Evolutionary conservation across 108 stramenopile genomes (phyloP), one percentile per base, ranked within the genome.

Genomic region (Schizochytrium sp.): DNA sequence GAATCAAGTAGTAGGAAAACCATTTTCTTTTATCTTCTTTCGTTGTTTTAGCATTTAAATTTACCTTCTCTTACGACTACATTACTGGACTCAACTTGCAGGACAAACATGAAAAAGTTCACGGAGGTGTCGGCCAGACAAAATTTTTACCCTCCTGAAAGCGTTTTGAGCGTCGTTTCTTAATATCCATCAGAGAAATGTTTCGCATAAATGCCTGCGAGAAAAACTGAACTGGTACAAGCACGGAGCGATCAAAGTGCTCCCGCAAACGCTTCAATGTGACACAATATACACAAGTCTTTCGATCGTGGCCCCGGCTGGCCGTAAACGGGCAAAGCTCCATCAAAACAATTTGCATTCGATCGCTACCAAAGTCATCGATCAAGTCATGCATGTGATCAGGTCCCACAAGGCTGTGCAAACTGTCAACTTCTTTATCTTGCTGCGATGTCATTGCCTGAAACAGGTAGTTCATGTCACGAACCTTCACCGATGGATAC

Each of bases 381-480:
- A 69, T 10, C 12, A 69, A 44, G 64, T 69, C 64, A 5, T 44
- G 64, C 64, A 44, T 15, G 42, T 3, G 64, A 8, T 38, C 64
- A 7, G 40, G 64, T 44, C 42, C 42, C 42, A 69, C 64, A 0
- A 69, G 64, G 5, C 44, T 44, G 64, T 69, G 64, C 12, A 69
- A 44, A 8, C 42, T 13, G 19, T 69, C 64, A 8, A 44, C 64
- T 15, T 69, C 7, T 44, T 69, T 28, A 28, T 28, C 28, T 28
- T 28, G 28, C 28, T 28, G 28, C 28, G 28, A 44, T 44, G 64
- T 1, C 19, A 69, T 10, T 13, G 10, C 5, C 28, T 38, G 1
- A 44, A 44, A 44, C 64, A 69, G 64, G 44, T 69, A 69, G 28
- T 44, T 44, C 64, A 69, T 69, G 64, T 69, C 64, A 15, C 64